phyloP scores from a whole-genome alignment of 2,329 filamentous ascomycete species.

The Thielaviopsis euricoi region DNA sequence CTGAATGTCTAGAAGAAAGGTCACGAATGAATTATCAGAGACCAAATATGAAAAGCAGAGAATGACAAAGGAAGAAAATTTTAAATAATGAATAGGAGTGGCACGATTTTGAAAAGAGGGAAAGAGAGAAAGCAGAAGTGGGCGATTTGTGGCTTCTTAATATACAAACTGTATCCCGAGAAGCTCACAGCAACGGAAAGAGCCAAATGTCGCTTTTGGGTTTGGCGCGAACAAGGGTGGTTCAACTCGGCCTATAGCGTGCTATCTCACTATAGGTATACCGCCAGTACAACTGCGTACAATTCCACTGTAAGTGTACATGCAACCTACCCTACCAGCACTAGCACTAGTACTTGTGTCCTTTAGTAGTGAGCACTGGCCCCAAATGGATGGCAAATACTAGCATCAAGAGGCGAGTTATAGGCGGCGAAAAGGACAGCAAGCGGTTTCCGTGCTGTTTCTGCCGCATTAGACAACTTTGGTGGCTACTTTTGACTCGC shows the following conservation, averaged over 20 bases:
- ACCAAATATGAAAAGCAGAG: not conserved
- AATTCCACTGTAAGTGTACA: no score
- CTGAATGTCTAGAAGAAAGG: not conserved
- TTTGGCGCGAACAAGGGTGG: not conserved
- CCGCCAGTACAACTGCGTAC: no score
- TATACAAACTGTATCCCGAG: not conserved
- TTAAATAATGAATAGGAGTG: not conserved
- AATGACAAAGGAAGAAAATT: not conserved
- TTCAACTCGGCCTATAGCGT: not conserved
- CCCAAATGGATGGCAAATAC: no score
- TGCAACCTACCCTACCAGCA: no score
- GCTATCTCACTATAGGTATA: no score
- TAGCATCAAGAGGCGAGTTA: no score
- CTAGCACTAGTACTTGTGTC: no score
- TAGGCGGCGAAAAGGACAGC: slow-evolving; percentile 13
- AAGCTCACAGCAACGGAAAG: not conserved
- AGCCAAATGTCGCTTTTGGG: not conserved
- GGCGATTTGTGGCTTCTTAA: not conserved
- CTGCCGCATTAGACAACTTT: no score
- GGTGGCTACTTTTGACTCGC: no score
- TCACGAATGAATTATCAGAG: not conserved
- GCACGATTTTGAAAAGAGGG: not conserved
- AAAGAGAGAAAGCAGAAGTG: not conserved
- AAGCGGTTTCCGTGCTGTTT: not conserved
- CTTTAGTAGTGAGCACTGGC: no score